These are phyloP conservation scores for Trametopsis cervina DNA, from an alignment of 768 basidiomycete species.

Conservation along the genomic window DNA sequence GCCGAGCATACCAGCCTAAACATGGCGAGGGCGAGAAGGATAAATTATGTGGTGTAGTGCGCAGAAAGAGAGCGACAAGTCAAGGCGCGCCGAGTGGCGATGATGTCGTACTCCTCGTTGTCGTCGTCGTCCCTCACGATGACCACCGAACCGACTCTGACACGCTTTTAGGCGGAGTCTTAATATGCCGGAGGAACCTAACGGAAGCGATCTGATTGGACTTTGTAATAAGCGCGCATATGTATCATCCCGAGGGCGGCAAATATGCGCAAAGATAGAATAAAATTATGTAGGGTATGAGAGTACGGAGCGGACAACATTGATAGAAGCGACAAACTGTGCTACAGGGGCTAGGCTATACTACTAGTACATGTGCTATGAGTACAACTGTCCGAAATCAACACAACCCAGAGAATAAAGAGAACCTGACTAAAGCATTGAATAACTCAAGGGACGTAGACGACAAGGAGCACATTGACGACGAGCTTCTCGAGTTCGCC, in stretches of 20 bases:
- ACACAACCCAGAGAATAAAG: constrained; percentile 2
- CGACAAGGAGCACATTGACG: constrained; percentile 69
- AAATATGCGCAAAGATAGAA: neutral
- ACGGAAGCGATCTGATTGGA: constrained; percentile 11
- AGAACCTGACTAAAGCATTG: neutral
- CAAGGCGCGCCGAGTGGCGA: constrained; percentile 2
- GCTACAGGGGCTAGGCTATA: constrained; percentile 11
- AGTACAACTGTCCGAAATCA: constrained; percentile 7
- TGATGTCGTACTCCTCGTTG: neutral
- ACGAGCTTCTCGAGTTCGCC: constrained; percentile 68
- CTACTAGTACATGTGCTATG: constrained; percentile 15
- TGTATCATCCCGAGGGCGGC: neutral
- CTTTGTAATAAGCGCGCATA: neutral
- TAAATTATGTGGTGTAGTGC: constrained; percentile 2
- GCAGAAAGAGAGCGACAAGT: constrained; percentile 13
- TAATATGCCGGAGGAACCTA: constrained; percentile 8
- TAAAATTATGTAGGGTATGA: neutral
- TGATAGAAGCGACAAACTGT: neutral
- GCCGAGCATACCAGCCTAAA: constrained; percentile 65
- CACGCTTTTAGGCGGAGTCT: constrained; percentile 11
- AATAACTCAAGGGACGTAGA: constrained; percentile 49
- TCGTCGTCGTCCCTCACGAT: constrained; percentile 13
- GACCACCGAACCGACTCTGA: constrained; percentile 8
- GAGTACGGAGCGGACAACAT: neutral
- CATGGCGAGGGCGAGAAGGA: constrained; percentile 33